phyloP scores from a whole-genome alignment of 345 rosid genomes.

The Salix udensis region DNA sequence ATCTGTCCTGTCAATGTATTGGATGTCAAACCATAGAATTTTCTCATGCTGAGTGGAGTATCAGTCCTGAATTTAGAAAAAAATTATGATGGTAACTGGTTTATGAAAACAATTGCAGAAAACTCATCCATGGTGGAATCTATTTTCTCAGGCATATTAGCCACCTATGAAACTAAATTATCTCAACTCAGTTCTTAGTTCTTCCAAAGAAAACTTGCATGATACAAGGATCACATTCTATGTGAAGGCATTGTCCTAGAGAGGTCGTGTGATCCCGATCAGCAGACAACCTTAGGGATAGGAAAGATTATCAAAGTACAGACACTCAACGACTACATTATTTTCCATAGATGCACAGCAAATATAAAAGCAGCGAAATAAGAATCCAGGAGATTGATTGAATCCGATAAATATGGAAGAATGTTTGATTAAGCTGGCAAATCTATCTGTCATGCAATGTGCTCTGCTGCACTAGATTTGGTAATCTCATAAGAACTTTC shows the following conservation, averaged over 20 bases:
- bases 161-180: neutral
- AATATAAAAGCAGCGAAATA: too few species aligned
- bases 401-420: too few species aligned
- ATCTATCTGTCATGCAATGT: neutral
- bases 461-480: neutral
- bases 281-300: neutral
- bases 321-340: neutral
- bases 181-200: neutral
- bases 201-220: neutral
- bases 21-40: neutral
- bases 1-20: neutral
- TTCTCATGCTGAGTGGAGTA: neutral
- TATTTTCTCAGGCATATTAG: neutral
- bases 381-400: too few species aligned
- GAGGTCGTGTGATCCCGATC: neutral
- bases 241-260: neutral
- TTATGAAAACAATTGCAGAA: neutral
- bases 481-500: neutral
- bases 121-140: neutral
- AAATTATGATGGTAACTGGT: neutral
- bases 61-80: neutral
- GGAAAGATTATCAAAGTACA: neutral
- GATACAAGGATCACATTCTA: neutral
- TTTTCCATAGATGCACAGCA: neutral
- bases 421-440: neutral